Base-by-base conservation (phyloP, 192 early-diverging fungal species). In the Kappamyces sp. region DNA sequence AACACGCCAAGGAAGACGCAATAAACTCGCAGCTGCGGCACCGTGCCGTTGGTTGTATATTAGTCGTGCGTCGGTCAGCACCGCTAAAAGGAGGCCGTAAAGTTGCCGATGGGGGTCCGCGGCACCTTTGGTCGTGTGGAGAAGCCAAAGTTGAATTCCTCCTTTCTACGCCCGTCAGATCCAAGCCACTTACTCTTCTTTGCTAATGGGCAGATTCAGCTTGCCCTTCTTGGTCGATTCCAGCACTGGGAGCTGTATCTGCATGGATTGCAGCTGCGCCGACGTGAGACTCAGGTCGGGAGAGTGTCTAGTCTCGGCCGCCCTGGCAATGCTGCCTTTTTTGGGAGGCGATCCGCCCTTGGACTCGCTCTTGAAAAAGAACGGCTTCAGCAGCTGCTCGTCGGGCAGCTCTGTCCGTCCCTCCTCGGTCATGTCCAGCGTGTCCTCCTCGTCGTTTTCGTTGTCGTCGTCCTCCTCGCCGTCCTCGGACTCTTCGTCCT, bases 381-480 rank as follows among this genome's bases (percentile, higher is more conserved):
- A 29, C 36, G 40, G 14, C 40, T 52, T n/a, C 50, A 52, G 4
- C 36, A 52, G 36, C 22, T 22, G 22, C 22, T 22, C 22, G 22
- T 22, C 22, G 22, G 22, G 22, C 22, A 22, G 22, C 22, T 22
- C 22, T 22, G 22, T 22, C 15, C 15, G 9, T 51, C 15, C 11
- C 11, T 51, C 15, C 15, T 37, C 9, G 40, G 11, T 43, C 29
- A 43, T 29, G 11, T 22, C 22, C 22, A 22, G 22, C 22, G 22
- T 22, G 22, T 69, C 73, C 4, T 75, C 75, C 1, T 77, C 68
- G 42, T 69, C 64, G 4, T 71, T 55, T 11, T 46, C 41, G 43
- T 78, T 72, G 61, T 69, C 69, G 47, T 75, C 76, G 31, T 72
- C 69, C 8, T 67, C 76, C 49, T 75, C 76, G 38, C 67, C 74